These are phyloP conservation scores for Suillus clintonianus DNA, from an alignment of 768 basidiomycete genomes.

Conservation along the genomic window DNA sequence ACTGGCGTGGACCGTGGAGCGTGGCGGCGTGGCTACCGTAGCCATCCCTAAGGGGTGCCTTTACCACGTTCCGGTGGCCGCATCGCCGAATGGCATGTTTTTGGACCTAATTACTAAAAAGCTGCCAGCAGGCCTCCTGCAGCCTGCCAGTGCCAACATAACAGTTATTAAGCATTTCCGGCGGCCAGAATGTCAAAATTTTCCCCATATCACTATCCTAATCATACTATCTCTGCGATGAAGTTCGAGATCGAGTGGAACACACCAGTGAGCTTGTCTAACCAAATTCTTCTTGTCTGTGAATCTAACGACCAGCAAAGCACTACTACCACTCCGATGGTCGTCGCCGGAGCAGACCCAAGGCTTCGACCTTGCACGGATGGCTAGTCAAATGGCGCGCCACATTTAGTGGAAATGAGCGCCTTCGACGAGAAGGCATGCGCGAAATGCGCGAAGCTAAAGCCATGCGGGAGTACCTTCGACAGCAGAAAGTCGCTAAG, in stretches of 20 bases:
- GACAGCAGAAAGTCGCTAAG: constrained; percentile 21
- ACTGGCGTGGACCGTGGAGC: background rate
- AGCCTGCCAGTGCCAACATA: background rate
- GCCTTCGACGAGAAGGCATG: constrained; percentile 65
- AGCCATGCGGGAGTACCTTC: constrained; percentile 31
- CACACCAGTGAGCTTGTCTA: constrained; percentile 27
- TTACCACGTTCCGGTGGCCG: background rate
- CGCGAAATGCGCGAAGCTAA: constrained; percentile 67
- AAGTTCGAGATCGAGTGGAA: constrained; percentile 35
- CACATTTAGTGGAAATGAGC: constrained; percentile 65
- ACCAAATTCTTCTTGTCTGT: background rate
- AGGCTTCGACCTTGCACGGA: constrained; percentile 64
- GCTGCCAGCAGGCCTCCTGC: background rate
- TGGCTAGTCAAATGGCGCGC: constrained; percentile 82
- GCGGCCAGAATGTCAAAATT: background rate
- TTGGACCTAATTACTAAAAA: background rate
- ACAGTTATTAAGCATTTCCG: background rate
- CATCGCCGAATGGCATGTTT: background rate
- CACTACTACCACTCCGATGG: constrained; percentile 38
- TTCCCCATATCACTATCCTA: background rate
- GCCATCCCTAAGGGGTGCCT: background rate
- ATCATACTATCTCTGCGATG: constrained; percentile 11
- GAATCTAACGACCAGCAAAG: constrained; percentile 14
- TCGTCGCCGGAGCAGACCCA: constrained; percentile 49
- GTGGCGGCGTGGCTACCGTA: background rate